phyloP scores from a whole-genome alignment of 257 asterid species.

The Fraxinus cuspidata region DNA sequence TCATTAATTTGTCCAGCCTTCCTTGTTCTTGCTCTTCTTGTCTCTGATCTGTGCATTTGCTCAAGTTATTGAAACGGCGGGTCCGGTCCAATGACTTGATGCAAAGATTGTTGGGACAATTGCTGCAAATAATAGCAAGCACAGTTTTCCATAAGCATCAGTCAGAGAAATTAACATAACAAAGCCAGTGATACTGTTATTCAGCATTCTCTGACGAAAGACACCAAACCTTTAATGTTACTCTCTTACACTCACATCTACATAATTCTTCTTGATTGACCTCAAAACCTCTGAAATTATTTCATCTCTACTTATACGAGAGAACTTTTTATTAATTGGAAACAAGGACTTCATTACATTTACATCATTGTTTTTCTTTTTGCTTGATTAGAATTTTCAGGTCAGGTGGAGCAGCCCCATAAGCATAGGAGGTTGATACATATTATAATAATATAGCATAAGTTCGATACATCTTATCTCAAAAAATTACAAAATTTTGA shows the following conservation, averaged over 20 bases:
- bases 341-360: background rate
- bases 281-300: background rate
- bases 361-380: background rate
- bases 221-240: background rate
- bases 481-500: no score
- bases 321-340: background rate
- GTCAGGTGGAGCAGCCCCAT: background rate
- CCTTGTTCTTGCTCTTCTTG: background rate
- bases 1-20: slow-evolving; percentile 5
- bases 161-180: background rate
- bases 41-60: background rate
- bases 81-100: background rate
- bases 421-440: background rate
- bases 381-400: background rate
- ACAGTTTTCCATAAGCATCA: background rate
- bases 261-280: background rate
- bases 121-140: slow-evolving; percentile 15
- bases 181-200: background rate
- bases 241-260: background rate
- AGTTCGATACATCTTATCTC: background rate
- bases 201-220: no score
- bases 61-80: slow-evolving; percentile 5
- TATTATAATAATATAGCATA: no score
- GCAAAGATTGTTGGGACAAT: background rate
- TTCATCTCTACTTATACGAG: background rate